Evolutionary conservation across 768 basidiomycete species (phyloP), one percentile per base, ranked within the genome.

Genomic region (Coprinopsis cinerea): DNA sequence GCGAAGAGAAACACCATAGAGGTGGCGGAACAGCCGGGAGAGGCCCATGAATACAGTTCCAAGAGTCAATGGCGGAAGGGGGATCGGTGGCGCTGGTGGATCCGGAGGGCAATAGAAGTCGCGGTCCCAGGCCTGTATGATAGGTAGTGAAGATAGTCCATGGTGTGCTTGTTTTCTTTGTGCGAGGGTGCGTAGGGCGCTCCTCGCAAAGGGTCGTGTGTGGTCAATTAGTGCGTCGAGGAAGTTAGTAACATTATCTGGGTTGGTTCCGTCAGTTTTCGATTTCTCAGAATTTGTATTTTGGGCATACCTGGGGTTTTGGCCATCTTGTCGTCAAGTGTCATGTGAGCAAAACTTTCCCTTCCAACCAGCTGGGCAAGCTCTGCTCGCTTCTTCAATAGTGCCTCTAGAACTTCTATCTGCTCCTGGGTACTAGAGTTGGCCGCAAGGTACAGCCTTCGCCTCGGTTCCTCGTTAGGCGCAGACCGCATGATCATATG

Each of bases 241-340:
- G 66, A 99, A 99, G 40, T 84, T 82, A 53, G 72, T 73, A 20
- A 97, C 95, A 64, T 97, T 92, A 55, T 85, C 92, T 88, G 50
- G 15, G 51, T 13, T 13, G 15, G 4, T 15, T 47, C 47, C 45
- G 18, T 30, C 25, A 43, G n/a, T 3, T 11, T 22, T 7, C 24
- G 42, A 23, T 43, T 26, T 13, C 11, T 10, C 10, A 26, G 14
- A 60, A 88, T 88, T 46, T 94, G 94, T 26, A 82, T 87, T 65
- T 88, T 91, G 1, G 93, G 14, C 4, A 5, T 15, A 61, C 89
- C 89, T 46, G 95, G 94, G 26, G 82, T 87, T 65, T 88, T 92
- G 1, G 94, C 95, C 96, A 99, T 99, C 70, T 96, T 99, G 66
- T 97, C 94, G 25, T 79, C 79, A 17, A 98, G 73, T 0, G 83